Base-by-base conservation (phyloP, 495 filamentous ascomycete species). In the Xylaria telfairii region DNA sequence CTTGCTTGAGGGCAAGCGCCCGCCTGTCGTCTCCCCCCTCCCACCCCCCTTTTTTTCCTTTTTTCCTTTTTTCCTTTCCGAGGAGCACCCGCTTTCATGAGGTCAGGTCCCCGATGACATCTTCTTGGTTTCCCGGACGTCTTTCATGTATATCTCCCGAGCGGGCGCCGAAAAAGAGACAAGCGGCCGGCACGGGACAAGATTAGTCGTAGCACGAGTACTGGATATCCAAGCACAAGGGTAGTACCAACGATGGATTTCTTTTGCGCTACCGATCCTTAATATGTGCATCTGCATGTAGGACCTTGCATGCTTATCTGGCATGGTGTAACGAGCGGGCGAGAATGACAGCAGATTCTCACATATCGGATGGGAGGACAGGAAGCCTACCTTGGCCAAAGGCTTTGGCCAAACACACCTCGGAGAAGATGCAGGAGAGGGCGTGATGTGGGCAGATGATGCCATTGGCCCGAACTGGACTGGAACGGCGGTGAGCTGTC, bases 401-500 rank as follows among this genome's bases (percentile, higher is more conserved):
- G 7, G 26, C 24, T 8, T 53, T 53, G 49, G 4, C 51, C 51
- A 28, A 37, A 59, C 56, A 12, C 56, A 59, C 56, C 32, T 17
- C 24, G 6, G 51, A 54, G 26, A 54, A 65, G 10, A 37, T 8
- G 34, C 34, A 37, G 34, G 34, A 30, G 44, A 65, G 62, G 62
- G 37, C 62, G 62, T 65, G 62, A 28, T 37, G 62, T 28, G 44
- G 44, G 15, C 30, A 24, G 42, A 15, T 49, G 17, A 34, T 65
- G 17, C 62, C 62, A 65, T 65, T 65, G 62, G 62, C 42, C 19
- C 19, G 17, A 3, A 21, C 59, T 1, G 5, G 37, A 61, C 1
- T 13, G 12, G 62, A 65, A 65, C 62, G 62, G 62, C 62, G 62
- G 62, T 65, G 62, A 65, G 62, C 62, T 49, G 30, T 17, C 0